Conservation (phyloP, 1,284 basidiomycete species). For the Fomitopsis schrenkii region DNA sequence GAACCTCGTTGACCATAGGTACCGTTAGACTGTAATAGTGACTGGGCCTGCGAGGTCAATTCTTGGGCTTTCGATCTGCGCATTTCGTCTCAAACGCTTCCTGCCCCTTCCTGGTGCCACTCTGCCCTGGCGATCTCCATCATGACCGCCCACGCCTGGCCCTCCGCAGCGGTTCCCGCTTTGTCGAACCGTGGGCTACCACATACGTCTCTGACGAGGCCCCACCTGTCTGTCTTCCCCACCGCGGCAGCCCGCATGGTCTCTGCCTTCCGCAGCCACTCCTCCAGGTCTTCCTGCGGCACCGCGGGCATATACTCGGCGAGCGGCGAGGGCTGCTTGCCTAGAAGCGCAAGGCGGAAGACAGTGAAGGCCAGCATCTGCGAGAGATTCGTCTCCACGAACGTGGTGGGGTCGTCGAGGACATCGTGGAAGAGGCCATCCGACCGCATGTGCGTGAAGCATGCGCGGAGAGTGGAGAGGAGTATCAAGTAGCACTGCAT, state of each 20-base stretch:
- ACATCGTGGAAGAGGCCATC: conserved; percentile 21
- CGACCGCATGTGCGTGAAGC: conserved; percentile 14
- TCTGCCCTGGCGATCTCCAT: conserved; percentile 19
- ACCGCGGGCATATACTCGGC: not conserved
- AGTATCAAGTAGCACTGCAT: conserved; percentile 13
- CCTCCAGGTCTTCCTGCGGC: not conserved
- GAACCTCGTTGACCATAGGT: too few species aligned
- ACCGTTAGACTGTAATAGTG: too few species aligned
- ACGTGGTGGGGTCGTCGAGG: conserved; percentile 19
- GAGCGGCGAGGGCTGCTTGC: conserved; percentile 1
- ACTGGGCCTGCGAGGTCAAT: too few species aligned
- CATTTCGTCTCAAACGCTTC: too few species aligned
- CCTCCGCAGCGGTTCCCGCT: conserved; percentile 21
- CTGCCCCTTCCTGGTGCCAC: not conserved
- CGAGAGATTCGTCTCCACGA: conserved; percentile 22
- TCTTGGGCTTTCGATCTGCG: too few species aligned
- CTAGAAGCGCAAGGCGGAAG: conserved; percentile 18
- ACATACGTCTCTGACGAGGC: conserved; percentile 23
- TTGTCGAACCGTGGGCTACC: conserved; percentile 21
- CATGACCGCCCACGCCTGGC: conserved; percentile 20
- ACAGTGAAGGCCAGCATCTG: conserved; percentile 24
- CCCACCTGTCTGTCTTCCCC: conserved; percentile 19
- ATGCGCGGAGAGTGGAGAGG: conserved; percentile 14
- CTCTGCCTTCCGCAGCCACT: conserved; percentile 13
- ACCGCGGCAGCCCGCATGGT: conserved; percentile 14